Percentiles rank a stretch among this genome's conserved stretches.
phyloP scores from a whole-genome alignment of 129 eudicot genomes.

The Erigeron canadensis region DNA sequence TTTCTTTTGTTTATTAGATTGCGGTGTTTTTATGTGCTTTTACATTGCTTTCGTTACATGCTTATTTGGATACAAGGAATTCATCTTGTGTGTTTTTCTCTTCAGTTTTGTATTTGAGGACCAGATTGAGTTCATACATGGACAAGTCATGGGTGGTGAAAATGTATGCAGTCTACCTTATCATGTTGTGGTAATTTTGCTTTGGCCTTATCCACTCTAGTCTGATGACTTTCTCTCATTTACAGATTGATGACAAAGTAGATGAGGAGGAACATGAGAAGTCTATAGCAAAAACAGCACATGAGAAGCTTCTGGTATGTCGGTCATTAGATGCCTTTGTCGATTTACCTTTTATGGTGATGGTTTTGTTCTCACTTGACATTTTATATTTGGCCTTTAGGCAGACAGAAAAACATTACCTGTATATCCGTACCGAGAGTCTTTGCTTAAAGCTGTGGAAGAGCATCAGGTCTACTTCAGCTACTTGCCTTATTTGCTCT shows the following conservation, averaged over 20 bases:
- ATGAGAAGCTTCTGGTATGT: slow-evolving; percentile 83
- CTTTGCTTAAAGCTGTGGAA: slow-evolving; percentile 71
- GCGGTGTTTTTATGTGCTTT: not conserved
- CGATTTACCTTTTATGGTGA: slow-evolving; percentile 10
- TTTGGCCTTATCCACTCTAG: not conserved
- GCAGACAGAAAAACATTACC: slow-evolving; percentile 89
- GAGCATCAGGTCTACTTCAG: slow-evolving; percentile 73
- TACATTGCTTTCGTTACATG: not conserved
- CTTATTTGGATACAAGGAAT: not conserved
- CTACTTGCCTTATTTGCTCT: slow-evolving; percentile 12
- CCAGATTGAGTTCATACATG: slow-evolving; percentile 88
- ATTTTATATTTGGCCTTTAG: slow-evolving; percentile 39
- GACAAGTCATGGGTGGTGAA: slow-evolving; percentile 79
- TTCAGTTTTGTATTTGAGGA: slow-evolving; percentile 89
- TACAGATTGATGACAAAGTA: slow-evolving; percentile 63
- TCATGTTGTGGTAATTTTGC: not conserved
- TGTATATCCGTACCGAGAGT: slow-evolving; percentile 73
- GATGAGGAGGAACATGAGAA: slow-evolving; percentile 46
- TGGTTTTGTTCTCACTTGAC: slow-evolving; percentile 10
- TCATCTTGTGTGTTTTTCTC: slow-evolving; percentile 7
- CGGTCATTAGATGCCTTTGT: not conserved
- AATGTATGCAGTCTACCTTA: slow-evolving; percentile 49
- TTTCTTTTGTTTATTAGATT: slow-evolving; percentile 2
- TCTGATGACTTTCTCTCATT: slow-evolving; percentile 4
- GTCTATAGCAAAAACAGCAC: slow-evolving; percentile 65